These are phyloP conservation scores for Tetrahymena borealis DNA, from an alignment of 73 alveolate species.

Conservation along the genomic window DNA sequence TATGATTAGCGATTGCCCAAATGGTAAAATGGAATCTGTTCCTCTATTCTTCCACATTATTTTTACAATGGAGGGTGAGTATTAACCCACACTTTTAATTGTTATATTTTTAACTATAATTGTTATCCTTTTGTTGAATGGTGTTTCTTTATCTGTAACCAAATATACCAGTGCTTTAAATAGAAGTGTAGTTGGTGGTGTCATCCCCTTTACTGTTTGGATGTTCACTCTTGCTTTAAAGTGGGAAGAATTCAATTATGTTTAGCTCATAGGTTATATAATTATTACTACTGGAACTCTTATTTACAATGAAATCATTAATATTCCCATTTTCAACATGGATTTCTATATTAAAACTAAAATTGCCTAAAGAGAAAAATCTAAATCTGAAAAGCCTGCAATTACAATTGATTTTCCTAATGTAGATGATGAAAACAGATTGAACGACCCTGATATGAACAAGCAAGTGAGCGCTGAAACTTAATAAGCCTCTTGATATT, in stretches of 20 bases:
- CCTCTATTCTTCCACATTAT: conserved; percentile 54
- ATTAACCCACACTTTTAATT: conserved; percentile 13
- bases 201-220: conserved; percentile 83
- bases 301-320: conserved; percentile 72
- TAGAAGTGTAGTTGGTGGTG: conserved; percentile 70
- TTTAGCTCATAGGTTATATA: conserved; percentile 81
- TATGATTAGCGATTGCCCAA: conserved; percentile 3
- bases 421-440: not conserved
- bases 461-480: not conserved
- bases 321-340: not conserved
- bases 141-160: conserved; percentile 69
- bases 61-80: conserved; percentile 38
- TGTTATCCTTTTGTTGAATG: conserved; percentile 62
- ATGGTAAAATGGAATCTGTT: conserved; percentile 16
- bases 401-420: not conserved
- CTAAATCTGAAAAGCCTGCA: not conserved
- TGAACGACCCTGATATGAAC: not conserved
- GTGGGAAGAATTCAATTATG: conserved; percentile 64
- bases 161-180: conserved; percentile 76
- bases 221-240: conserved; percentile 60
- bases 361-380: not conserved
- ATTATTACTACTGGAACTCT: conserved; percentile 78
- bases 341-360: not conserved
- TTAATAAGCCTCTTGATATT: not conserved
- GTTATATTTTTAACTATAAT: conserved; percentile 36